phyloP scores from a whole-genome alignment of 2,329 filamentous ascomycete species.

The Fusarium abutilonis region DNA sequence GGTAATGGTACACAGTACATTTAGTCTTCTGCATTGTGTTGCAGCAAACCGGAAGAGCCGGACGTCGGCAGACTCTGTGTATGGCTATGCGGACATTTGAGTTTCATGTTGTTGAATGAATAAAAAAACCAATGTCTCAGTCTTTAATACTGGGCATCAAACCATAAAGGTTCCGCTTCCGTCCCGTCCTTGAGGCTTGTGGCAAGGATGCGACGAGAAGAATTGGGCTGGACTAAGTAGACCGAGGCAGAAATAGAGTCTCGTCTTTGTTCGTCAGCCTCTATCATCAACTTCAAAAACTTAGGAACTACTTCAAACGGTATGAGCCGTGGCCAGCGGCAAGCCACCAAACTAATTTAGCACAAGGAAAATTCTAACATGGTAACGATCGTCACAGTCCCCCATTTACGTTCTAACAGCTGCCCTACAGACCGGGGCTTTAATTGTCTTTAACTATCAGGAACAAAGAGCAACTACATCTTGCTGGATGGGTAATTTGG shows the following conservation, averaged over 20 bases:
- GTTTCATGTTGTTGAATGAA: constrained; percentile 16
- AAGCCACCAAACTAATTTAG: constrained; percentile 12
- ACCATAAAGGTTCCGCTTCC: constrained; percentile 7
- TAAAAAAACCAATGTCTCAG: constrained; percentile 6
- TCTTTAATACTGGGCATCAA: neutral
- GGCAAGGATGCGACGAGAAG: constrained; percentile 6
- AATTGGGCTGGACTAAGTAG: constrained; percentile 3
- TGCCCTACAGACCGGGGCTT: neutral
- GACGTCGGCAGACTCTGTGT: constrained; percentile 1
- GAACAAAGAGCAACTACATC: constrained; percentile 17
- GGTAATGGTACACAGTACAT: neutral
- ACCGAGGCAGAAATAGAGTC: neutral
- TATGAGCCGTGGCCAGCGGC: neutral
- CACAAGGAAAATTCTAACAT: neutral
- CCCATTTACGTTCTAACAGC: constrained; percentile 7
- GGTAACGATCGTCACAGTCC: constrained; percentile 5
- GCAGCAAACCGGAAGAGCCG: constrained; percentile 23
- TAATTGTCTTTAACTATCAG: constrained; percentile 8
- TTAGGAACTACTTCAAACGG: neutral
- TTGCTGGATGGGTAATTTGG: constrained; percentile 17
- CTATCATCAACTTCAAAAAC: neutral
- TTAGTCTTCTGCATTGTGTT: constrained; percentile 10
- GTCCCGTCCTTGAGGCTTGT: constrained; percentile 1
- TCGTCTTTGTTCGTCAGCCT: constrained; percentile 3
- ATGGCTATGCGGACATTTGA: constrained; percentile 21